These are phyloP conservation scores for Pseudogymnoascus sp. DNA, from an alignment of 2,329 filamentous ascomycete species.

Conservation along the genomic window DNA sequence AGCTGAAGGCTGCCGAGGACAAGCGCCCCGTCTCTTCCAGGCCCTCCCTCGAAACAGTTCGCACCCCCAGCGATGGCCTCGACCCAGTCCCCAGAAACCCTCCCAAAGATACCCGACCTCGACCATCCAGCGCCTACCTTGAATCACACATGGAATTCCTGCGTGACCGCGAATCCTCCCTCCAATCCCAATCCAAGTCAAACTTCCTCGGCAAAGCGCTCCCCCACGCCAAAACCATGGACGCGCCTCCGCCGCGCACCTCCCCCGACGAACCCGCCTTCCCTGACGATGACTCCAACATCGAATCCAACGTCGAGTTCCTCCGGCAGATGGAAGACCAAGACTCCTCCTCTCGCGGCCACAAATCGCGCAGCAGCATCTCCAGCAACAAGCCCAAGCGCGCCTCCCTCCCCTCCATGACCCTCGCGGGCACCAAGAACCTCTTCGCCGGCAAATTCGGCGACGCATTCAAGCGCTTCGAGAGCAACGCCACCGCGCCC, in stretches of 20 bases:
- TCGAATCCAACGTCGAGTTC: conserved; percentile 76
- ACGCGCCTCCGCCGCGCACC: conserved; percentile 28
- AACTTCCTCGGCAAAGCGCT: conserved; percentile 26
- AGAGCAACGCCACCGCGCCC: conserved; percentile 42
- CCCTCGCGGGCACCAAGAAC: conserved; percentile 67
- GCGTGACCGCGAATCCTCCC: conserved; percentile 60
- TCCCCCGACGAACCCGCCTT: conserved; percentile 28
- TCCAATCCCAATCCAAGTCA: conserved; percentile 17
- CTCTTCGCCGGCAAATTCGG: conserved; percentile 84
- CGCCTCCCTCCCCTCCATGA: conserved; percentile 60
- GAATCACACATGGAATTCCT: conserved; percentile 77
- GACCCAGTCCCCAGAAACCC: conserved; percentile 52
- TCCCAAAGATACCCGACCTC: conserved; percentile 41
- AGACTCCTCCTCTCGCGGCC: conserved; percentile 43
- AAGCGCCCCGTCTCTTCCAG: conserved; percentile 44
- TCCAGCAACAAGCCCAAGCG: conserved; percentile 55
- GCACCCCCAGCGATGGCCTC: conserved; percentile 56
- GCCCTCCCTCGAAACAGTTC: conserved; percentile 63
- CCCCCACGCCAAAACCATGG: conserved; percentile 16
- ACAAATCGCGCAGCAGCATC: conserved; percentile 44
- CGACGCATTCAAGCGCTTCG: conserved; percentile 88
- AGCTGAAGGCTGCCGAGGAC: conserved; percentile 15
- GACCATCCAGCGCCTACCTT: conserved; percentile 76
- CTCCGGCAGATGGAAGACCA: conserved; percentile 66
- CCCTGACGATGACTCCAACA: conserved; percentile 46